phyloP scores from a whole-genome alignment of 129 eudicot genomes.

The Flaveria robusta region DNA sequence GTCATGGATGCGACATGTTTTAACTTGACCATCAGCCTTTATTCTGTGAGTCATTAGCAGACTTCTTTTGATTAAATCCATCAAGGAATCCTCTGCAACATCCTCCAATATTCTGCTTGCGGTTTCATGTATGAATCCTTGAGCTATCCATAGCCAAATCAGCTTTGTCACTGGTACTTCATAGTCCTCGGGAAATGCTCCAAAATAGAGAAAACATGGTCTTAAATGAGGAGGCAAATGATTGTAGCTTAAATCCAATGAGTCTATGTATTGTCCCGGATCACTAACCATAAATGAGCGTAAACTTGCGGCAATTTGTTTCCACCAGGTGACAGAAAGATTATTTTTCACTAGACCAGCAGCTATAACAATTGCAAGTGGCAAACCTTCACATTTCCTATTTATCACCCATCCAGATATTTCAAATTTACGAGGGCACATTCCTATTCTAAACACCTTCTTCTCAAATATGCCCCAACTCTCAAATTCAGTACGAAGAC shows the following conservation, averaged over 20 bases:
- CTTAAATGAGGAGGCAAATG: conserved; percentile 33
- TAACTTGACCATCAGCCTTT: conserved; percentile 28
- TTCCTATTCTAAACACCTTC: conserved; percentile 19
- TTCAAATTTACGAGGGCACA: conserved; percentile 17
- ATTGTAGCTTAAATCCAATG: conserved; percentile 31
- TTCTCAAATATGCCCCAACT: conserved; percentile 25
- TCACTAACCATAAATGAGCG: conserved; percentile 29
- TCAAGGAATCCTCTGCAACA: conserved; percentile 31
- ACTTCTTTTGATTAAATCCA: conserved; percentile 34
- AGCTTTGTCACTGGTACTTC: conserved; percentile 27
- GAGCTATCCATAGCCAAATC: conserved; percentile 39
- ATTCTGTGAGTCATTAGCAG: conserved; percentile 9
- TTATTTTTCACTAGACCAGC: conserved; percentile 36
- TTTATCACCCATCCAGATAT: conserved; percentile 17
- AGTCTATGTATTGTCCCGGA: conserved; percentile 28
- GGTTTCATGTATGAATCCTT: conserved; percentile 30
- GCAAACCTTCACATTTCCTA: conserved; percentile 36
- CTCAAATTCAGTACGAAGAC: conserved; percentile 1
- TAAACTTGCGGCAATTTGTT: conserved; percentile 10
- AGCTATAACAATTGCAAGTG: conserved; percentile 29
- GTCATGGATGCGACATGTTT: conserved; percentile 42
- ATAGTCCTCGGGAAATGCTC: conserved; percentile 30
- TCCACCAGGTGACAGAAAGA: conserved; percentile 8
- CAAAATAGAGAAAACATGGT: conserved; percentile 26
- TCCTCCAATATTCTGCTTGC: conserved; percentile 26